phyloP scores from a whole-genome alignment of 345 rosid genomes.

The Eucalyptus curtisii region DNA sequence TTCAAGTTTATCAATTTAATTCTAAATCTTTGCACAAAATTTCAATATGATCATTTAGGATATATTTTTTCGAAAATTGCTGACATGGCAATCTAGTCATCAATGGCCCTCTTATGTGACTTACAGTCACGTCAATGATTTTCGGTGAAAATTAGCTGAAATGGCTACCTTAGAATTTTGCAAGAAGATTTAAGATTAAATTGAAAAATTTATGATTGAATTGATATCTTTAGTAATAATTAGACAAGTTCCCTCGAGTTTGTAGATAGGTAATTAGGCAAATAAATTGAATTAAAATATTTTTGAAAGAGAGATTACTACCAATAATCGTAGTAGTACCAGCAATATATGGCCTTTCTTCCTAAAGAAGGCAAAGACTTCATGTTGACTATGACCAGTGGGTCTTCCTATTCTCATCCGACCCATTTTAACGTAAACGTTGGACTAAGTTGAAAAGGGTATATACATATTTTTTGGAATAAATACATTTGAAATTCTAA shows the following conservation, averaged over 20 bases:
- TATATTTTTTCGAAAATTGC: background rate
- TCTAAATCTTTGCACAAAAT: background rate
- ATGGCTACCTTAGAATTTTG: background rate
- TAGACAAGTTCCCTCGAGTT: background rate
- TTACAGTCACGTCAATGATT: background rate
- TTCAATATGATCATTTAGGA: fast-evolving
- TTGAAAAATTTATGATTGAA: too few species aligned
- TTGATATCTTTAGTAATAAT: too few species aligned
- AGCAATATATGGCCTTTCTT: too few species aligned
- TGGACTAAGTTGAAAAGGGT: too few species aligned
- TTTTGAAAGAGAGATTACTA: too few species aligned
- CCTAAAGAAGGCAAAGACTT: too few species aligned
- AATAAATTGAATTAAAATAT: too few species aligned
- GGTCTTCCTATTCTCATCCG: background rate
- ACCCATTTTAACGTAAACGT: too few species aligned
- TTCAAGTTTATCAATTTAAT: background rate
- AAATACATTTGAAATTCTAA: too few species aligned
- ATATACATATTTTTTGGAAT: background rate
- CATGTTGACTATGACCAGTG: background rate
- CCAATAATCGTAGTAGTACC: background rate
- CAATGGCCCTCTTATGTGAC: background rate
- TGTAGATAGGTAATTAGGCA: background rate
- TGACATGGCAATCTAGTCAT: background rate
- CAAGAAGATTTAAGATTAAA: background rate
- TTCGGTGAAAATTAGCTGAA: background rate